phyloP scores from a whole-genome alignment of 768 basidiomycete genomes.

The Pholiota molesta region DNA sequence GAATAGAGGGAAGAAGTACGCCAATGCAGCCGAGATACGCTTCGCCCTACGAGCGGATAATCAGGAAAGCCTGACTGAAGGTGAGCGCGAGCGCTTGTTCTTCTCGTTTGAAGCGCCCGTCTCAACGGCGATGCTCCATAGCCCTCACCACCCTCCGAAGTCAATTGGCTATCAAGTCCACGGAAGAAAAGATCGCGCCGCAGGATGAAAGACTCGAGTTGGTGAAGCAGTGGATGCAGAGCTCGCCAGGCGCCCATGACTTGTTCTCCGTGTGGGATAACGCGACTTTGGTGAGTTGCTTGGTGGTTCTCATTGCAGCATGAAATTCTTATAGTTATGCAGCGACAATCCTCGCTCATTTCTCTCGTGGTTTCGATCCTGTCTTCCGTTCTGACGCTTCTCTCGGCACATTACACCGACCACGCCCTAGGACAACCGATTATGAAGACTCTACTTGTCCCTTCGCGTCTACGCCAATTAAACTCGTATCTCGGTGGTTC shows the following conservation, averaged over 20 bases:
- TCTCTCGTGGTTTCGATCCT: slow-evolving; percentile 54
- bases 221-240: slow-evolving; percentile 64
- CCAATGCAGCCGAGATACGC: slow-evolving; percentile 35
- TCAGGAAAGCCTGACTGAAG: slow-evolving; percentile 33
- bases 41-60: slow-evolving; percentile 34
- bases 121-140: slow-evolving; percentile 21
- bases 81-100: slow-evolving; percentile 22
- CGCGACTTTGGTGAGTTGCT: slow-evolving; percentile 46
- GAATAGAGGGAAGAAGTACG: slow-evolving; percentile 24
- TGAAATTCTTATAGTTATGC: slow-evolving; percentile 5
- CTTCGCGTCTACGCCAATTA: slow-evolving; percentile 56
- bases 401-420: slow-evolving; percentile 70
- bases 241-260: slow-evolving; percentile 57
- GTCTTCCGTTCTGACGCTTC: slow-evolving; percentile 59
- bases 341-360: slow-evolving; percentile 48
- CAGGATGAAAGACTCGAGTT: slow-evolving; percentile 65
- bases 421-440: slow-evolving; percentile 67
- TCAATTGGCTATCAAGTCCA: slow-evolving; percentile 55
- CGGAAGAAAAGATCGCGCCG: slow-evolving; percentile 49
- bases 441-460: slow-evolving; percentile 59
- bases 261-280: slow-evolving; percentile 67
- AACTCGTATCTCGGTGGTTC: slow-evolving; percentile 64
- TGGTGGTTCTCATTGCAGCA: background rate
- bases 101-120: slow-evolving; percentile 3
- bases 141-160: slow-evolving; percentile 61